A percentile compares a stretch with the other conserved stretches of the same genome.
These are phyloP conservation scores for Leonotis leonurus DNA, from an alignment of 257 asterid genomes.

Conservation along the genomic window DNA sequence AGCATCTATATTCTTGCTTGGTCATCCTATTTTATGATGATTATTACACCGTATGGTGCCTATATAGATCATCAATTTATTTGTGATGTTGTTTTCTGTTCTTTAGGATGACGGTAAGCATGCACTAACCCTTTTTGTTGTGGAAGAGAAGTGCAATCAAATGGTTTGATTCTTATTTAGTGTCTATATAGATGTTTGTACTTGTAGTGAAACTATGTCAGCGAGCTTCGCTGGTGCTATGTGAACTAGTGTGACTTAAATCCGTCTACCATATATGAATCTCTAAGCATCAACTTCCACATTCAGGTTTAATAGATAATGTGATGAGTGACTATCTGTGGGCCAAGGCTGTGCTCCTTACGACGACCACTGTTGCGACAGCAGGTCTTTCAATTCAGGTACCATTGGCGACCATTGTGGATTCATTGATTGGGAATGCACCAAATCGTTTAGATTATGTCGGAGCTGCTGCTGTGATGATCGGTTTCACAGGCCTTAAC, in stretches of 20 bases:
- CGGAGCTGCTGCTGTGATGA: constrained; percentile 78
- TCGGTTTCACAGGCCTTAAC: constrained; percentile 79
- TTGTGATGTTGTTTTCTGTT: not conserved
- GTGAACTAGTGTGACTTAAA: no score
- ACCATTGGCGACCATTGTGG: constrained; percentile 85
- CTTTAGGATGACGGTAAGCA: not conserved
- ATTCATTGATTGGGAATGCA: constrained; percentile 60
- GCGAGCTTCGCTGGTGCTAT: no score
- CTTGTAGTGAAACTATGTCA: no score
- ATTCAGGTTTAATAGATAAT: constrained; percentile 78
- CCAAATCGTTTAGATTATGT: constrained; percentile 52
- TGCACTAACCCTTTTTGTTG: no score
- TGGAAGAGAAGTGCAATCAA: no score
- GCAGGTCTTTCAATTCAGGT: constrained; percentile 98
- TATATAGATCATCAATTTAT: not conserved
- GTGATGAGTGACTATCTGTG: constrained; percentile 91
- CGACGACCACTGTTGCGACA: constrained; percentile 89
- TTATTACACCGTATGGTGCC: not conserved
- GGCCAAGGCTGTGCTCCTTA: constrained; percentile 96
- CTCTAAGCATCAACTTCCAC: not conserved
- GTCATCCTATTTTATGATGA: not conserved
- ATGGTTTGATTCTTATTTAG: not conserved
- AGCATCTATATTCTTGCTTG: not conserved
- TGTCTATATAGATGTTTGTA: not conserved
- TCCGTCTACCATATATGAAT: not conserved